Percentiles rank a stretch among this genome's conserved stretches.
These are phyloP conservation scores for Rhizomucor miehei DNA, from an alignment of 371 early-diverging fungal genomes.

Conservation along the genomic window DNA sequence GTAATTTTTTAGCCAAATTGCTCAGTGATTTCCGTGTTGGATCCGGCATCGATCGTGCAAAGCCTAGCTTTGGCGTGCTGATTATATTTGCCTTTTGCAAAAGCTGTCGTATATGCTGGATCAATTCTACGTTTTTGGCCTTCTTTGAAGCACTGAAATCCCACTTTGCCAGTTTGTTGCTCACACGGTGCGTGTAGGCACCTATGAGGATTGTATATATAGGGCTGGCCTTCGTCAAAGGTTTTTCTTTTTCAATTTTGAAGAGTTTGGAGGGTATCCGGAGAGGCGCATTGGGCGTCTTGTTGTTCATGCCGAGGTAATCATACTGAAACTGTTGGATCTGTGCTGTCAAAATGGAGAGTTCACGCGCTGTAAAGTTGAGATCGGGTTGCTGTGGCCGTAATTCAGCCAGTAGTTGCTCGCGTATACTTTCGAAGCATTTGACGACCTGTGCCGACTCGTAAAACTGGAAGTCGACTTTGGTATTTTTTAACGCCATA, in stretches of 20 bases:
- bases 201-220: slow-evolving; percentile 50
- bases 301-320: slow-evolving; percentile 44
- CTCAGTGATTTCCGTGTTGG: slow-evolving; percentile 40
- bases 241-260: slow-evolving; percentile 30
- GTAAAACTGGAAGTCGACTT: slow-evolving; percentile 38
- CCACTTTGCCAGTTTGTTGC: slow-evolving; percentile 50
- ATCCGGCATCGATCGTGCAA: slow-evolving; percentile 41
- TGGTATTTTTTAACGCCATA: slow-evolving; percentile 27
- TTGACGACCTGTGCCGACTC: slow-evolving; percentile 37
- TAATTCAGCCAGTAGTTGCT: slow-evolving; percentile 42
- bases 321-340: slow-evolving; percentile 69
- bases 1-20: slow-evolving; percentile 37
- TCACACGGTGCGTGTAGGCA: slow-evolving; percentile 52
- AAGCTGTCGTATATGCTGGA: slow-evolving; percentile 40
- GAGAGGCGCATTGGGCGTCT: slow-evolving; percentile 26
- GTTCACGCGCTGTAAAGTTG: slow-evolving; percentile 47
- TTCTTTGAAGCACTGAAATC: slow-evolving; percentile 49
- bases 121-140: slow-evolving; percentile 42
- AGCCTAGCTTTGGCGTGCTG: slow-evolving; percentile 44
- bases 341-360: slow-evolving; percentile 50
- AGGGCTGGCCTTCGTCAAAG: slow-evolving; percentile 26
- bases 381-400: slow-evolving; percentile 29
- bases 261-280: slow-evolving; percentile 65
- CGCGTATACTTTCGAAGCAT: slow-evolving; percentile 41
- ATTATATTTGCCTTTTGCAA: slow-evolving; percentile 36